Base-by-base conservation (phyloP, 805 yeast species). In the Candida wancherniae region DNA sequence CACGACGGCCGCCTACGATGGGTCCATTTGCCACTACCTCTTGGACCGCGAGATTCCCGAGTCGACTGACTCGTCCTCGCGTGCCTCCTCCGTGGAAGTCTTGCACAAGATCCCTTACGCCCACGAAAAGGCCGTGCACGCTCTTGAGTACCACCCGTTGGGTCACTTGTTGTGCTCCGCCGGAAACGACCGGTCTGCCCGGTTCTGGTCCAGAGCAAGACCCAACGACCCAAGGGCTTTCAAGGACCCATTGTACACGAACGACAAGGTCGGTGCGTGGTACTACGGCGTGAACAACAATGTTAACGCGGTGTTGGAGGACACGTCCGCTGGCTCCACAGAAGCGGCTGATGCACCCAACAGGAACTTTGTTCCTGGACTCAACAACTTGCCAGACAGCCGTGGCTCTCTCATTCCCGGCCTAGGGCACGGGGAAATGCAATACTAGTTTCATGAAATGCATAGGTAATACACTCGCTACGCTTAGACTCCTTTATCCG, bases 161-260 rank as follows among this genome's bases (percentile, higher is more conserved):
- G 99, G 99, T 3, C 97, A 92, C 58, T 63, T 90, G 29, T 63
- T 92, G 20, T 79, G 94, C 33, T 78, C 96, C 6, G 97, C 96
- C 0, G 90, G 97, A 12, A 86, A 92, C 35, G 99, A 92, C 57
- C 75, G 92, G 51, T 77, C 94, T 4, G 84, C 94, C 15, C 63
- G 97, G 34, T 84, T 94, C 58, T 92, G 99, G 99, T 77, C 88
- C 18, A 69, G 99, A 30, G 82, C 94, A 1, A 70, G 94, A 51
- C 96, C 97, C 2, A 81, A 80, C 45, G 98, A 92, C 61, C 82
- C 85, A 1, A 74, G 73, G 50, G 83, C 84, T 3, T 86, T 76
- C 61, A 75, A 78, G 42, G 95, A 85, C 54, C 82, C 85, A 10
- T 77, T 85, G 34, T 86, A 87, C 57, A 80, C 85, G 11, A 69